phyloP scores from a whole-genome alignment of 345 rosid genomes.

The Brassica juncea region DNA sequence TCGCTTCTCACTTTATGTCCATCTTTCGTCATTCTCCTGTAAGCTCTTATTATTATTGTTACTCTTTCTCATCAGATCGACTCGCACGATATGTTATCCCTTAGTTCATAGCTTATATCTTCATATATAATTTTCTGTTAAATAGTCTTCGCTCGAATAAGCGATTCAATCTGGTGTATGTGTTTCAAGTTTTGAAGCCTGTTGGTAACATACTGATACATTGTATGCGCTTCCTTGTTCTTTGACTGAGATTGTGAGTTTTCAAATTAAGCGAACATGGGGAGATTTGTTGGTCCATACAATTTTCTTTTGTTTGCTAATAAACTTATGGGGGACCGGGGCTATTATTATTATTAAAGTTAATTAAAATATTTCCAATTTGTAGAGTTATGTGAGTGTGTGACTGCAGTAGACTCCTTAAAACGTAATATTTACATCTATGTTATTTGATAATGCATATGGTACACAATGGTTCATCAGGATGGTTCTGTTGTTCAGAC shows the following conservation, averaged over 20 bases:
- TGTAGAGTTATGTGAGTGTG: not conserved
- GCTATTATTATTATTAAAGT: not conserved
- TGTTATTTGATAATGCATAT: slow-evolving; percentile 53
- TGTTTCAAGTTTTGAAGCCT: not conserved
- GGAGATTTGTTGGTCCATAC: slow-evolving; percentile 8
- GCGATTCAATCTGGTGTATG: not conserved
- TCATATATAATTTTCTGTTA: not conserved
- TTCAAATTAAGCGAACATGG: not conserved
- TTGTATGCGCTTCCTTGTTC: not conserved
- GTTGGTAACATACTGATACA: not conserved
- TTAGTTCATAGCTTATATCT: not conserved
- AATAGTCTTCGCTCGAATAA: not conserved
- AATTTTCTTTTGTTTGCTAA: not conserved
- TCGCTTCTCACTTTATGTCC: slow-evolving; percentile 85
- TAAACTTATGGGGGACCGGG: not conserved
- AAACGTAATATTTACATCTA: not conserved
- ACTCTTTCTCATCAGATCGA: slow-evolving; percentile 11
- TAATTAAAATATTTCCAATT: too few relatives aligned
- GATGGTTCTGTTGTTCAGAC: slow-evolving; percentile 75
- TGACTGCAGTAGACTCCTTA: not conserved
- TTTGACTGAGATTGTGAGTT: not conserved
- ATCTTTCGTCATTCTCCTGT: slow-evolving; percentile 91
- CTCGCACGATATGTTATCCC: not conserved
- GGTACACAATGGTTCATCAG: slow-evolving; percentile 95
- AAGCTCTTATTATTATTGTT: slow-evolving; percentile 32